Evolutionary conservation across 176 grass and related monocot genomes (phyloP), one percentile per base, ranked within the genome.

Genomic region (Ensete ventricosum): DNA sequence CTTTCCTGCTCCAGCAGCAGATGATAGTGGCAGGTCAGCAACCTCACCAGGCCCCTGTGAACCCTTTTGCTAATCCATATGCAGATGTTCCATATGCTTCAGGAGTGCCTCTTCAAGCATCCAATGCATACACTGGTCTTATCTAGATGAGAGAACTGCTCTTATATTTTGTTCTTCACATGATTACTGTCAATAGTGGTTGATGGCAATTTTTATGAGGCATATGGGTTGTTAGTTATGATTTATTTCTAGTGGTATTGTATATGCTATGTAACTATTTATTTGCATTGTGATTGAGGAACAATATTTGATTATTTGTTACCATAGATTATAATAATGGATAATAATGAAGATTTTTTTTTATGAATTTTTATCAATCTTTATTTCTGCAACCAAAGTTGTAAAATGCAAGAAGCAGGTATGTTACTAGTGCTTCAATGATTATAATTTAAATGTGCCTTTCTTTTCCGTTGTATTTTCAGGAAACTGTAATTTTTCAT

Each of bases 1-100:
- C 87, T 9, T 92, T 92, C 83, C 80, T 98, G 78, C 75, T 83
- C 20, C 90, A 92, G 79, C 89, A 96, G 83, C 91, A 91, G 89
- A 89, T 96, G 90, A 92, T 90, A 81, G 81, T 77, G 84, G 26
- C 64, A 14, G 50, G 67, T 5, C 80, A 77, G 0, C 86, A 88
- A 13, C 78, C 54, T 3, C 72, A 80, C 48, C 86, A 93, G 70
- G 63, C 50, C 1, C 72, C 84, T 10, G 64, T 81, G 20, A 98
- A 98, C 76, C 90, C 95, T 1, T 93, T 98, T 27, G 78, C 69
- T 0, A 82, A 83, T 66, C 78, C 82, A 0, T 80, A 91, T 25
- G 69, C 73, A 55, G 43, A 79, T 24, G 55, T 63, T 74, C 48
- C 80, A 51, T 81, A 90, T 57, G 82, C 79, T 71, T 9, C 81